phyloP scores from a whole-genome alignment of 352 stramenopile species.

The Globisporangium canariense region DNA sequence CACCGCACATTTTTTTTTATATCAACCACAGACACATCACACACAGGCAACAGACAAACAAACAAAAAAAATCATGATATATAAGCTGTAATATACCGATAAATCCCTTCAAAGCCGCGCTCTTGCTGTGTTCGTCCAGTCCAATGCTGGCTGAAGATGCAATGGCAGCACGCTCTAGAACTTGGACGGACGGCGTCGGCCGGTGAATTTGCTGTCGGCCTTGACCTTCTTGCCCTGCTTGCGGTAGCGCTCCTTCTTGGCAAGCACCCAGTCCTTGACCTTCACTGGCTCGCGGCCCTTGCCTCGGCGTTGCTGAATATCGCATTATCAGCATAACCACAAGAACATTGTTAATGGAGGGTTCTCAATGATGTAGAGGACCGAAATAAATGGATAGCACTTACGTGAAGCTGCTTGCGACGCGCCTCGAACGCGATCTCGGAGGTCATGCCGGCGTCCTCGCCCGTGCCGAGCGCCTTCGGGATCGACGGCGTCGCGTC shows the following conservation, averaged over 20 bases:
- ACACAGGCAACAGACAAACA: conserved; percentile 17
- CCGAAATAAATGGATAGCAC: conserved; percentile 9
- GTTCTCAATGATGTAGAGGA: no score
- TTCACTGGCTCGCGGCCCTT: conserved; percentile 61
- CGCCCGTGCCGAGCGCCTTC: conserved; percentile 69
- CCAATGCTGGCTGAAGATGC: background rate
- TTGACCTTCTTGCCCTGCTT: conserved; percentile 98
- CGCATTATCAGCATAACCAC: background rate
- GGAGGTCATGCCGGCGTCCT: conserved; percentile 24
- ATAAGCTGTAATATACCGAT: conserved; percentile 60
- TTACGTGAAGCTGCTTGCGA: conserved; percentile 50
- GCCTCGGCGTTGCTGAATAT: conserved; percentile 40
- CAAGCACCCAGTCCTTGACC: conserved; percentile 94
- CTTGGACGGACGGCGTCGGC: conserved; percentile 91
- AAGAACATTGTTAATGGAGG: background rate
- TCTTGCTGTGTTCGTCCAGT: background rate
- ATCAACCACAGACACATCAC: conserved; percentile 7
- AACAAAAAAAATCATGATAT: conserved; percentile 22
- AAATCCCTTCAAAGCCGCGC: conserved; percentile 14
- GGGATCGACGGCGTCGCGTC: conserved; percentile 79
- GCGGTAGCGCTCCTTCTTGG: conserved; percentile 97
- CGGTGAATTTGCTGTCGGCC: conserved; percentile 98
- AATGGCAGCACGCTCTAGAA: conserved; percentile 78
- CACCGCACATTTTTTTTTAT: background rate
- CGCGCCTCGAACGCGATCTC: conserved; percentile 67